Evolutionary conservation across 1,284 basidiomycete species (phyloP).

Genomic region (Sporisorium reilianum): DNA sequence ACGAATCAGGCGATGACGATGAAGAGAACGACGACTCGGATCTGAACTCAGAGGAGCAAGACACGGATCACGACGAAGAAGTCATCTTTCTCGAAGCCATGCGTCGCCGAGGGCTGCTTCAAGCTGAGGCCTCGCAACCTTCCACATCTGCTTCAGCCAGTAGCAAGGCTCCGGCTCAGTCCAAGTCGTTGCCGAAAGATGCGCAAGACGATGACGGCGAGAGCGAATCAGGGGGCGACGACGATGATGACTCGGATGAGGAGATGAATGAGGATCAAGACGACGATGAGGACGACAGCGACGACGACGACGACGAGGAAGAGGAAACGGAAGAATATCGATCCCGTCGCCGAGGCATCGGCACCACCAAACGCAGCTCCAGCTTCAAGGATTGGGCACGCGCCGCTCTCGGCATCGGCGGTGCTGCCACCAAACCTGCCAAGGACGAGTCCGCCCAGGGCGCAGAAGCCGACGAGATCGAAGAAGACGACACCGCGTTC

Average conservation of each 20-base stretch:
- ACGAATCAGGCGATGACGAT: constrained; percentile 1
- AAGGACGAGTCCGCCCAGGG: constrained; percentile 17
- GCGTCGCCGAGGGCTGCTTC: constrained; percentile 54
- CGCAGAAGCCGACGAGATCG: constrained; percentile 15
- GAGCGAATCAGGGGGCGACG: background rate
- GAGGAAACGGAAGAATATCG: constrained; percentile 25
- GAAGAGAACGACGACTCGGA: constrained; percentile 29
- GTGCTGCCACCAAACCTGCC: constrained; percentile 21
- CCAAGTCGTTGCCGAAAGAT: constrained; percentile 7
- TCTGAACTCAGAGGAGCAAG: constrained; percentile 40
- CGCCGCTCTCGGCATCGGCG: constrained; percentile 57
- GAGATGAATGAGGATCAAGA: constrained; percentile 24
- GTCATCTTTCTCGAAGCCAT: constrained; percentile 62
- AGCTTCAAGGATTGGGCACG: constrained; percentile 68
- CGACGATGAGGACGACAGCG: constrained; percentile 26
- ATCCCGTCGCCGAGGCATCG: constrained; percentile 52
- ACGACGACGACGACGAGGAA: constrained; percentile 36
- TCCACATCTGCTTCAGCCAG: constrained; percentile 16
- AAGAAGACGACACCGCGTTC: constrained; percentile 40
- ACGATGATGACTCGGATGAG: constrained; percentile 3
- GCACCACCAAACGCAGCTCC: constrained; percentile 46
- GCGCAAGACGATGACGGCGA: background rate
- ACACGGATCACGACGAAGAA: constrained; percentile 63
- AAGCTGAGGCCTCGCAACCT: constrained; percentile 5
- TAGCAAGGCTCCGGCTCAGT: constrained; percentile 1